Conservation (phyloP, 352 stramenopile genomes). For the Pythium phragmiticola region DNA sequence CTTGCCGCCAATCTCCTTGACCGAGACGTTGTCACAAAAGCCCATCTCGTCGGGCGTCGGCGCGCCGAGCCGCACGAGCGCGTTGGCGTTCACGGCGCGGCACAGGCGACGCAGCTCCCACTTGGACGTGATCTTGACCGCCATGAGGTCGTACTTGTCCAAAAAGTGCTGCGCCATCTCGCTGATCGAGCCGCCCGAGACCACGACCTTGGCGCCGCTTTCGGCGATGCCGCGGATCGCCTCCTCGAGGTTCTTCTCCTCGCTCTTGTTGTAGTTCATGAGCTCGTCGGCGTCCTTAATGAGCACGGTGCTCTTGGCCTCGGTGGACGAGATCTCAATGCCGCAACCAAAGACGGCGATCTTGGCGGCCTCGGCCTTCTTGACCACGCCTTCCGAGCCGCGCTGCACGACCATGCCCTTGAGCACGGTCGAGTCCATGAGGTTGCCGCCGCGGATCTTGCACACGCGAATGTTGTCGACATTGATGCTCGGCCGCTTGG, state of each 20-base stretch:
- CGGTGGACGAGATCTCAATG: slow-evolving; percentile 95
- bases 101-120: slow-evolving; percentile 98
- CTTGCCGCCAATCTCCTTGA: slow-evolving; percentile 95
- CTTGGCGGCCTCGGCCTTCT: slow-evolving; percentile 92
- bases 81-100: slow-evolving; percentile 95
- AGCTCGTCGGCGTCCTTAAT: slow-evolving; percentile 99
- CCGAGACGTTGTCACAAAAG: slow-evolving; percentile 89
- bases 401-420: slow-evolving; percentile 97
- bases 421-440: slow-evolving; percentile 95
- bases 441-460: slow-evolving; percentile 97
- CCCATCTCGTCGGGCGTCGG: slow-evolving; percentile 99
- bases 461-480: slow-evolving; percentile 98
- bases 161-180: slow-evolving; percentile 99
- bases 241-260: slow-evolving; percentile 98
- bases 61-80: slow-evolving; percentile 95
- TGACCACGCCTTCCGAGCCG: slow-evolving; percentile 92
- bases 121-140: slow-evolving; percentile 97
- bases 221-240: slow-evolving; percentile 97
- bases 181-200: slow-evolving; percentile 95
- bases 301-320: slow-evolving; percentile 99
- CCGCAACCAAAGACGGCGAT: slow-evolving; percentile 97
- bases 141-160: slow-evolving; percentile 97
- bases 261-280: slow-evolving; percentile 99
- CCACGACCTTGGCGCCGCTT: slow-evolving; percentile 94
- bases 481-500: slow-evolving; percentile 90